Conservation (phyloP, 148 eudicot genomes). For the Dysphania ambrosioides region DNA sequence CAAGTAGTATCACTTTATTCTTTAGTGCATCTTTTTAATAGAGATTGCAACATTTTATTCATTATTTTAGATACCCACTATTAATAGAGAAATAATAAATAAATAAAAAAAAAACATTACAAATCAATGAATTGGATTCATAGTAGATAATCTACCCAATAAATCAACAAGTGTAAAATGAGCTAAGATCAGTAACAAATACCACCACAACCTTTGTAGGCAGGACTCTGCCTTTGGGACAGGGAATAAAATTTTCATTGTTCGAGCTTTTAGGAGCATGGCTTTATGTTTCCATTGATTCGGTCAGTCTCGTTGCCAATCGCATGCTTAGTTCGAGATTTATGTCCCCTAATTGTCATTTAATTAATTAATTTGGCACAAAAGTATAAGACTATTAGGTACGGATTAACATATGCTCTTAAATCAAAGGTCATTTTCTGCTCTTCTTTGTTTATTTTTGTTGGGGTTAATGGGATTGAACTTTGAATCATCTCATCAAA, state of each 20-base stretch:
- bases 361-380: background rate
- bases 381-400: background rate
- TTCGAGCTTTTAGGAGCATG: slow-evolving; percentile 13
- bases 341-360: slow-evolving; percentile 4
- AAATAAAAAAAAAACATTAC: too few species aligned
- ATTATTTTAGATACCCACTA: too few species aligned
- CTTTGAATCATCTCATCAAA: too few species aligned
- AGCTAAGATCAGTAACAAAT: too few species aligned
- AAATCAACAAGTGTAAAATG: too few species aligned
- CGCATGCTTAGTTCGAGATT: background rate
- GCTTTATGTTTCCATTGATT: slow-evolving; percentile 8
- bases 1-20: too few species aligned
- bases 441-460: background rate
- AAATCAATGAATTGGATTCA: too few species aligned
- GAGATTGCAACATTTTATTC: too few species aligned
- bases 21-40: too few species aligned
- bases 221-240: background rate
- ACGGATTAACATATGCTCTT: background rate
- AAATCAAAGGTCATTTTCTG: background rate
- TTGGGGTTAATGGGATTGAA: too few species aligned
- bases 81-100: too few species aligned
- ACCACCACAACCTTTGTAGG: background rate
- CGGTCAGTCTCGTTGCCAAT: background rate
- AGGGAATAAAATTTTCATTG: slow-evolving; percentile 11
- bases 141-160: too few species aligned